Conservation (phyloP, 2,329 filamentous ascomycete genomes). For the Fusarium sarcochroum region DNA sequence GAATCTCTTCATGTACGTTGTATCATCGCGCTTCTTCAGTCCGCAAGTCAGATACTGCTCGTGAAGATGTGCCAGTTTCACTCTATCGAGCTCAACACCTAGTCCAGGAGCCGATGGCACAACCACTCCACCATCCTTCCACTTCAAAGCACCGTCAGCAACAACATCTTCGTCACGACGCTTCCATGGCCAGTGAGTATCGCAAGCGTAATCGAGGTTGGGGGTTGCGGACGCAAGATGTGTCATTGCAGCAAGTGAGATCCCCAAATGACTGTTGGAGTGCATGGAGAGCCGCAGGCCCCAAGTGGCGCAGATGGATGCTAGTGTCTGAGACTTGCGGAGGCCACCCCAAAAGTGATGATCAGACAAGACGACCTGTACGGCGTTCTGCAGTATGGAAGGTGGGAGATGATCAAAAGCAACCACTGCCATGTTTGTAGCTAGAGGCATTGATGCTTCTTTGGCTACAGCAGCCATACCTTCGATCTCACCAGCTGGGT, state of each 20-base stretch:
- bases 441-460: constrained; percentile 58
- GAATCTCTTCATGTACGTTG: constrained; percentile 55
- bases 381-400: constrained; percentile 56
- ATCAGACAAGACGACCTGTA: constrained; percentile 58
- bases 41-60: constrained; percentile 57
- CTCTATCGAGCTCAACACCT: constrained; percentile 56
- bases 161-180: constrained; percentile 59
- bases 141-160: constrained; percentile 54
- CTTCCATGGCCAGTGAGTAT: constrained; percentile 63
- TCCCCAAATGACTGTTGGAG: constrained; percentile 60
- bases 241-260: constrained; percentile 60
- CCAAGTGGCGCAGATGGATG: constrained; percentile 57
- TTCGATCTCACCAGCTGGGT: constrained; percentile 57
- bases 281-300: constrained; percentile 59
- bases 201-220: constrained; percentile 60
- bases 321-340: constrained; percentile 57
- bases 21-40: constrained; percentile 55
- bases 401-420: constrained; percentile 57
- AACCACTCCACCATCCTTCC: constrained; percentile 54
- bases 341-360: constrained; percentile 62
- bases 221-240: constrained; percentile 58
- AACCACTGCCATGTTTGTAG: constrained; percentile 61
- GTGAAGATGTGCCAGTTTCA: constrained; percentile 54
- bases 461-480: constrained; percentile 60
- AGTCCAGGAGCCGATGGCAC: constrained; percentile 55